Base-by-base conservation (phyloP, 2,329 filamentous ascomycete species). In the Grosmannia penicillata region DNA sequence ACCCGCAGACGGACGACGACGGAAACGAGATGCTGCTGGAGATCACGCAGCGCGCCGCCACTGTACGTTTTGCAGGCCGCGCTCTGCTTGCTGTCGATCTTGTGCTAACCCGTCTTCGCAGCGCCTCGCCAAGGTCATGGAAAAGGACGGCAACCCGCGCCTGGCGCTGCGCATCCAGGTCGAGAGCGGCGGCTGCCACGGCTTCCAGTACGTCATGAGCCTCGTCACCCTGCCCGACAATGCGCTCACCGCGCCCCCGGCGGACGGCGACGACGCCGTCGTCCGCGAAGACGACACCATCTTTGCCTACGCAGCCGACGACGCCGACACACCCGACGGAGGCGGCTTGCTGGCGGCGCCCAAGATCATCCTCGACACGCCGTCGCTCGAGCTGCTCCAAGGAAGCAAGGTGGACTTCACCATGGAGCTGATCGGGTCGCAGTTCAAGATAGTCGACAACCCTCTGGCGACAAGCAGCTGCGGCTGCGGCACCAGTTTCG, bases 391-490 rank as follows among this genome's bases (percentile, higher is more conserved):
- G 47, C 60, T 98, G 38, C 60, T 98, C 41, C 87, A 85, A 54
- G 91, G 89, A 9, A 95, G 87, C 62, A 95, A 87, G 56, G 78
- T 98, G 27, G 91, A 98, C 55, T 98, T 87, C 53, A 95, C 87
- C 0, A 91, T 82, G 72, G 91, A 96, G 63, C 65, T 98, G 60
- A 95, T 95, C 53, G 68, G 68, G 10, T 71, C 67, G 2, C 87
- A 96, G 61, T 98, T 98, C 60, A 94, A 93, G 67, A 86, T 98
- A 52, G 78, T 85, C 43, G 87, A 93, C 50, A 98, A 96, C 53
- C 91, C 91, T 0, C 66, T 76, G 29, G 91, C 91, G 5, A 85
- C 82, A 41, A 96, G 87, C 59, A 94, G 83, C 56, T 98, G 91
- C 63, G 91, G 91, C 1, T 98, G 91, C 59, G 91, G 91, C 8